Evolutionary conservation across 2,329 filamentous ascomycete genomes (phyloP).

Genomic region (Botrytis aclada): DNA sequence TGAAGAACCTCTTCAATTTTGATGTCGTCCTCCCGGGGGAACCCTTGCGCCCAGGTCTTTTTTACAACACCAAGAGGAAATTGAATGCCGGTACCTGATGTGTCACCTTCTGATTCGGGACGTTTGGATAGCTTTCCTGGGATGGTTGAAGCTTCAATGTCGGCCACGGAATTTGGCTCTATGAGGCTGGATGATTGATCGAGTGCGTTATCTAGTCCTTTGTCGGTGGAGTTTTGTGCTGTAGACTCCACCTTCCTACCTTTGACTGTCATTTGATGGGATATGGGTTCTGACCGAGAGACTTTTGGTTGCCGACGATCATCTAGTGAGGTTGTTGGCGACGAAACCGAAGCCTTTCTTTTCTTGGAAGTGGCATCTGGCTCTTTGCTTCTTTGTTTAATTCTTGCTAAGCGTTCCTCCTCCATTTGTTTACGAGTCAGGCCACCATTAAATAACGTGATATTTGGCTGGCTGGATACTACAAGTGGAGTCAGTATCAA

Average conservation of each 20-base stretch:
- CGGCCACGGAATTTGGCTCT: neutral
- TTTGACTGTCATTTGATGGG: neutral
- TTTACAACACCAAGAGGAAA: constrained; percentile 62
- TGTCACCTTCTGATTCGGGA: constrained; percentile 8
- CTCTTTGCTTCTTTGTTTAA: constrained; percentile 49
- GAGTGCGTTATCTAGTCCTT: neutral
- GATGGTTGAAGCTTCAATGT: neutral
- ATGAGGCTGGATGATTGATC: neutral
- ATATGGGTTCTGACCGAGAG: neutral
- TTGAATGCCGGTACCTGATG: constrained; percentile 30
- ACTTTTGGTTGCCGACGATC: constrained; percentile 20
- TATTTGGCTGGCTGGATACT: neutral
- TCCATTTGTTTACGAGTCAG: constrained; percentile 79
- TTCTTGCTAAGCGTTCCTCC: constrained; percentile 70
- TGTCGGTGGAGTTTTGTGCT: neutral
- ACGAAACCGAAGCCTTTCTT: constrained; percentile 38
- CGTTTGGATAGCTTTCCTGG: neutral
- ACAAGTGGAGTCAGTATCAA: neutral
- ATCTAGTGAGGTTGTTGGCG: constrained; percentile 13
- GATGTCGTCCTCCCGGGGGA: constrained; percentile 68
- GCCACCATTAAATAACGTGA: neutral
- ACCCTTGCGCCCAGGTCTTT: constrained; percentile 72
- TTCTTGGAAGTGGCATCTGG: constrained; percentile 24
- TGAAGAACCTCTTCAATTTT: constrained; percentile 86
- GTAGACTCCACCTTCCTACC: neutral